Percentiles rank a stretch among this genome's conserved stretches.
Conservation (phyloP, 306 rosid species). For the Cucurbita ficifolia region DNA sequence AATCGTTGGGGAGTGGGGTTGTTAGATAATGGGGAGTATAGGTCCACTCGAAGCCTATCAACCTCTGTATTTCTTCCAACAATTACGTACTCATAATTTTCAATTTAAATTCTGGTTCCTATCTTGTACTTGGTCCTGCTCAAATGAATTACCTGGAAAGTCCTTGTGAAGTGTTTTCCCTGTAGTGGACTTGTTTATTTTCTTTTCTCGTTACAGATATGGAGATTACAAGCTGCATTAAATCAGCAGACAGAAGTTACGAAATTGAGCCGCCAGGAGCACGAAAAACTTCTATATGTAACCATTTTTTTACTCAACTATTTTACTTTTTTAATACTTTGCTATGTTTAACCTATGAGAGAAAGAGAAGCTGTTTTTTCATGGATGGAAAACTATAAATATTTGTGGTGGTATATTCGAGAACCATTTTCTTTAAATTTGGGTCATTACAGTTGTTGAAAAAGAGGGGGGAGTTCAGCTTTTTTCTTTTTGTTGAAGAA, state of each 20-base stretch:
- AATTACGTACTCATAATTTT: neutral
- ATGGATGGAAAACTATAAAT: neutral
- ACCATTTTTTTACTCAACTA: neutral
- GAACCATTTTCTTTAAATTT: neutral
- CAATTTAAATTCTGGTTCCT: neutral
- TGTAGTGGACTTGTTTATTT: conserved; percentile 3
- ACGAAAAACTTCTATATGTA: conserved; percentile 75
- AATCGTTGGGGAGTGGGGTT: neutral
- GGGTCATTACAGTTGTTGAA: no score
- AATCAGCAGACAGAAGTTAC: conserved; percentile 80
- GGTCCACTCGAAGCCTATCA: neutral
- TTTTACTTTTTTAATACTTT: neutral
- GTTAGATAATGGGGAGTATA: neutral
- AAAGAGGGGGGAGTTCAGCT: no score
- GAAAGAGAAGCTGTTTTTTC: neutral
- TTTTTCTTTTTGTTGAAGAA: neutral
- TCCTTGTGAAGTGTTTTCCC: neutral
- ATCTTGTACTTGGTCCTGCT: neutral
- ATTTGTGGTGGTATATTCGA: neutral
- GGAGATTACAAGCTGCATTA: conserved; percentile 85
- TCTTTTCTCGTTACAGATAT: conserved; percentile 33
- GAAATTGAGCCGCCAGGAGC: conserved; percentile 58
- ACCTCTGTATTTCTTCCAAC: neutral
- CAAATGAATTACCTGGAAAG: neutral
- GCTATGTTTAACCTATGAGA: neutral